phyloP scores from a whole-genome alignment of 2,329 filamentous ascomycete genomes.

The Pseudogymnoascus sp. region DNA sequence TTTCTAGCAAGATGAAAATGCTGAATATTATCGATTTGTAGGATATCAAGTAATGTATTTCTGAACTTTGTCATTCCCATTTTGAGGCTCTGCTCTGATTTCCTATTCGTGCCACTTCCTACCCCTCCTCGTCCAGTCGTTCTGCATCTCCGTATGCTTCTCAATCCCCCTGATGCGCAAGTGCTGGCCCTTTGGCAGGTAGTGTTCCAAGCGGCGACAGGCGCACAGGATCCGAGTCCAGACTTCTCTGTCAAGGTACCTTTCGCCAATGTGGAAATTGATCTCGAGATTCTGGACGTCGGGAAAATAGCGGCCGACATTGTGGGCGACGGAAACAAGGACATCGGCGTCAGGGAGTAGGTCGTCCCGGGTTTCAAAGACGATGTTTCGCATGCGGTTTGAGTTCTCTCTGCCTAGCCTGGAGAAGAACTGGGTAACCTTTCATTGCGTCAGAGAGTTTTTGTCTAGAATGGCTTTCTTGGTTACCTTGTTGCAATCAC shows the following conservation, averaged over 20 bases:
- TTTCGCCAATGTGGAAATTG: neutral
- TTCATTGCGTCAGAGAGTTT: neutral
- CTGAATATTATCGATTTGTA: conserved; percentile 2
- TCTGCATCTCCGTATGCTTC: neutral
- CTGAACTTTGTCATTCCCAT: neutral
- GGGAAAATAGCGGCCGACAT: conserved; percentile 1
- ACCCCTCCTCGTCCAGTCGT: neutral
- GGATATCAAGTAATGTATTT: conserved; percentile 7
- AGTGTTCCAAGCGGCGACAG: neutral
- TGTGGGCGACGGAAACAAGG: conserved; percentile 3
- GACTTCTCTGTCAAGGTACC: neutral
- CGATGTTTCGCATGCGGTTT: neutral
- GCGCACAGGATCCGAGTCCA: conserved; percentile 1
- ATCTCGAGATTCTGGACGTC: conserved; percentile 6
- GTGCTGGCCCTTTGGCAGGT: conserved; percentile 3
- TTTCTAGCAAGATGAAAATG: neutral
- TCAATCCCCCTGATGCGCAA: conserved; percentile 3
- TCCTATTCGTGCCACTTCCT: conserved; percentile 7
- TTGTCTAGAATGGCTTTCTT: neutral
- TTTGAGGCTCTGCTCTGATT: neutral
- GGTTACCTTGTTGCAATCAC: neutral
- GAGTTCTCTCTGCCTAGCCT: neutral
- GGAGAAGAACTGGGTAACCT: conserved; percentile 6
- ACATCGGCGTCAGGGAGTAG: neutral
- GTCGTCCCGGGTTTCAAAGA: neutral